Evolutionary conservation across 139 green algal genomes (phyloP).

Genomic region (Chlamydomonas schloesseri): DNA sequence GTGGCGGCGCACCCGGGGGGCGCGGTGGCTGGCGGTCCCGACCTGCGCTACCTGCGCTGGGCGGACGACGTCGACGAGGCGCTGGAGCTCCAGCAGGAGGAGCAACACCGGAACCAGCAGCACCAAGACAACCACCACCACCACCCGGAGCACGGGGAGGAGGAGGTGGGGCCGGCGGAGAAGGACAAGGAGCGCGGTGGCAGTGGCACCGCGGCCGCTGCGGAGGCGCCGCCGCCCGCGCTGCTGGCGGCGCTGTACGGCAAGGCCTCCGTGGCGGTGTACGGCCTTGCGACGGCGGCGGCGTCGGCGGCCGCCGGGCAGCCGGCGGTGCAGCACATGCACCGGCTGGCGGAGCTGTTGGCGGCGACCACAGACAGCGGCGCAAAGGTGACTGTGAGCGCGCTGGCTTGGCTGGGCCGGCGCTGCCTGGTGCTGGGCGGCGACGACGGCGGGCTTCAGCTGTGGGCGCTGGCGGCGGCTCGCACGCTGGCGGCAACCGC

Average conservation of each 20-base stretch:
- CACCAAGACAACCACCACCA: too few species aligned
- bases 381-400: too few species aligned
- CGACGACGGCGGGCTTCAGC: conserved; percentile 25
- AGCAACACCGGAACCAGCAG: too few species aligned
- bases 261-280: conserved; percentile 1
- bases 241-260: conserved; percentile 24
- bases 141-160: background rate
- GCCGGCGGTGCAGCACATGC: background rate
- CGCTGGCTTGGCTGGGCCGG: background rate
- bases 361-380: too few species aligned
- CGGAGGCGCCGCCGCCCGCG: background rate
- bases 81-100: too few species aligned
- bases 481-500: background rate
- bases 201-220: background rate
- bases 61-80: background rate
- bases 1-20: background rate
- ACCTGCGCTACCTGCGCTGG: conserved; percentile 4
- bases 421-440: background rate
- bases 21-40: background rate
- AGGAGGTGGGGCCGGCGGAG: background rate
- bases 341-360: background rate
- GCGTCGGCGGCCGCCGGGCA: background rate
- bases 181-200: too few species aligned
- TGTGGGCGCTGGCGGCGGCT: background rate
- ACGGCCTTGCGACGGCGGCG: background rate